Evolutionary conservation across 2,329 filamentous ascomycete species (phyloP), one percentile per base, ranked within the genome.

Genomic region (Scopulariopsis brevicaulis): DNA sequence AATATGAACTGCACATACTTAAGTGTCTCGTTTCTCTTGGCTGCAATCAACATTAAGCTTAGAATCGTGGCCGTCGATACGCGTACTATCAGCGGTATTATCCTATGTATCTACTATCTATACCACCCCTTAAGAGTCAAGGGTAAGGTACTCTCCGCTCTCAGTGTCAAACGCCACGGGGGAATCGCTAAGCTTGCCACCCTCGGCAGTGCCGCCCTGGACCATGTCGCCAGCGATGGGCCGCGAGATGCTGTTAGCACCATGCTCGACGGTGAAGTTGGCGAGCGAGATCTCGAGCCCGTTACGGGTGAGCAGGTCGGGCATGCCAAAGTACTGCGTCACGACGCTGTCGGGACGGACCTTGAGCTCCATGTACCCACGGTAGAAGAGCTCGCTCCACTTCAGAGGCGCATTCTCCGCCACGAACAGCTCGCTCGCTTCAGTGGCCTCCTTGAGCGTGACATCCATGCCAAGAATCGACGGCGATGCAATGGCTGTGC

Each of bases 301-400:
- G 63, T 87, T 88, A 48, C 82, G 74, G 5, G 71, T 77, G 24
- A 78, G 71, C 4, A 87, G 34, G 22, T 20, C 20, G 28, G 28
- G 28, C 12, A 53, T 65, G 40, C 83, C 86, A 63, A 84, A 90
- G 70, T 79, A 90, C 14, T 75, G 74, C 0, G 86, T 86, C 20
- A 79, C 73, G 2, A 87, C 75, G 52, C 77, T 72, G 11, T 84
- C 74, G 24, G 79, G 74, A 22, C 71, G 74, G 57, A 88, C 73
- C 54, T 79, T 76, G 46, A 90, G 72, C 65, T 87, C 79, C 62
- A 83, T 89, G 70, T 90, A 90, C 1, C 87, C 87, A 20, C 86
- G 77, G 68, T 89, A 90, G 68, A 87, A 90, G 6, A 84, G 68
- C 59, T 90, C 86, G 63, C 85, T 81, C 87, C 86, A 90, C 65